Evolutionary conservation across 768 basidiomycete species (phyloP).

Genomic region (Pholiota molesta): DNA sequence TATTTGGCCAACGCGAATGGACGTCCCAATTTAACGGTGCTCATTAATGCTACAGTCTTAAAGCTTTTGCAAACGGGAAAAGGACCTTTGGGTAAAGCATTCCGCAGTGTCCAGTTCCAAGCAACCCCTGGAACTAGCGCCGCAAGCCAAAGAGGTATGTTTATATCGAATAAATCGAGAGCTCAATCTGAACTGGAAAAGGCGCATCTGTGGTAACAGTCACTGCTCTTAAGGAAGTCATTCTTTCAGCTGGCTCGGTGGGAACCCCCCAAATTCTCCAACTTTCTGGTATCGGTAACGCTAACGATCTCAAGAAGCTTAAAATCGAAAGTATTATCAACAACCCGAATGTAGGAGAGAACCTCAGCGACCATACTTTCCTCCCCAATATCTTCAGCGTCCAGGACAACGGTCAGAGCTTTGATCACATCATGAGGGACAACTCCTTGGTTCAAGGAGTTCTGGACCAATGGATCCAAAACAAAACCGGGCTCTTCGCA

Average conservation of each 20-base stretch:
- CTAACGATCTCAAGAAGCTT: conserved; percentile 32
- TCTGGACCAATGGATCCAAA: conserved; percentile 29
- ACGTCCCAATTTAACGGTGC: conserved; percentile 39
- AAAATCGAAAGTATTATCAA: conserved; percentile 41
- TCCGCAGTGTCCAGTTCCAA: conserved; percentile 25
- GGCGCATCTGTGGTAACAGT: conserved; percentile 6
- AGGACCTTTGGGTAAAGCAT: conserved; percentile 14
- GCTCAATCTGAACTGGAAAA: not conserved
- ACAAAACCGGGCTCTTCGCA: conserved; percentile 29
- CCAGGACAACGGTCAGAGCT: conserved; percentile 23
- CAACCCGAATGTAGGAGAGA: conserved; percentile 46
- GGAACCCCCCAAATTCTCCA: conserved; percentile 37
- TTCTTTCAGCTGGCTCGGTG: conserved; percentile 40
- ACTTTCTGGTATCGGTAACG: conserved; percentile 47
- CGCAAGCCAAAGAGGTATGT: not conserved
- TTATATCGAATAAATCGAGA: not conserved
- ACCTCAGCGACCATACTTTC: conserved; percentile 45
- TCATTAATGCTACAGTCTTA: conserved; percentile 35
- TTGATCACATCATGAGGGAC: conserved; percentile 28
- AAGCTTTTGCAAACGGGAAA: conserved; percentile 25
- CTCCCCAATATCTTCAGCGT: conserved; percentile 28
- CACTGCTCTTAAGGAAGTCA: conserved; percentile 34
- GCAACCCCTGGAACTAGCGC: not conserved
- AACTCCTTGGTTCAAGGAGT: conserved; percentile 14
- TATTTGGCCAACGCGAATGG: conserved; percentile 33